Percentiles rank a stretch among this genome's conserved stretches.
These are phyloP conservation scores for Iberis pinnata DNA, from an alignment of 345 rosid species.

Conservation along the genomic window DNA sequence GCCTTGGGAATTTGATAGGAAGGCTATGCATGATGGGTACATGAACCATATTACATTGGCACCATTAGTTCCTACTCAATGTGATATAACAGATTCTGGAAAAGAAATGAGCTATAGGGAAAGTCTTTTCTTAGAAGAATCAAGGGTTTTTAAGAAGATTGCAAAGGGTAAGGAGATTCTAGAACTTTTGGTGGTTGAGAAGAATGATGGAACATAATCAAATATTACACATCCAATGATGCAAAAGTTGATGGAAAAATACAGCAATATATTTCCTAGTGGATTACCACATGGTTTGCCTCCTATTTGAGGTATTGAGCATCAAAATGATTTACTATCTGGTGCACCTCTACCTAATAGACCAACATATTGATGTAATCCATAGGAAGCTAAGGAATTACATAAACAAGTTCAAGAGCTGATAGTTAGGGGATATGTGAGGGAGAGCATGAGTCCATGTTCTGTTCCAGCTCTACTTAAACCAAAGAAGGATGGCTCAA, in stretches of 20 bases:
- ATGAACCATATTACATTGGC: not conserved
- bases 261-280: not conserved
- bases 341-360: not conserved
- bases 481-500: not conserved
- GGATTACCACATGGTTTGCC: not conserved
- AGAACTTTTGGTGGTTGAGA: not conserved
- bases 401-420: not conserved
- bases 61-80: not conserved
- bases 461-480: not conserved
- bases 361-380: not conserved
- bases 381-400: not conserved
- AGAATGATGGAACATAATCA: not conserved
- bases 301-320: not conserved
- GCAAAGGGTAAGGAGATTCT: not conserved
- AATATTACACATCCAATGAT: not conserved
- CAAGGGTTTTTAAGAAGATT: not conserved
- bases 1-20: not conserved
- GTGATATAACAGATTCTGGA: not conserved
- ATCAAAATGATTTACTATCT: not conserved
- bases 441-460: not conserved
- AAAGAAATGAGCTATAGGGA: not conserved
- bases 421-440: not conserved
- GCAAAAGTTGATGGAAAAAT: not conserved
- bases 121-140: not conserved
- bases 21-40: not conserved